Evolutionary conservation across 129 eudicot genomes (phyloP), one percentile per base, ranked within the genome.

Genomic region (Arctium lappa): DNA sequence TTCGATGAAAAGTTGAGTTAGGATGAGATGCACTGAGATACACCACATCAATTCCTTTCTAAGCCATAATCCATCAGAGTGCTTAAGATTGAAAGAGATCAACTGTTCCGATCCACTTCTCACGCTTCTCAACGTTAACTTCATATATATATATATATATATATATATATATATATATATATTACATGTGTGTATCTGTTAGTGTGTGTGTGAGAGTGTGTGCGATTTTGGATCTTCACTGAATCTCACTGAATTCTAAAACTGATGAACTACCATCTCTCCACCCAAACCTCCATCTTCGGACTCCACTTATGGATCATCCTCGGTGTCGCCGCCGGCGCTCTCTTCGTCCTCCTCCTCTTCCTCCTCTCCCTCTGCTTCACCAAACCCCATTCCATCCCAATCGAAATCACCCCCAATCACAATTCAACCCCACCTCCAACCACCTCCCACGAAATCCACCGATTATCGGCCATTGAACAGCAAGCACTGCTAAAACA

Each of bases 291-390:
- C 79, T 87, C 91, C 37, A 83, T 91, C 36, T 89, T 91, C 73
- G 92, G 91, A 0, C 90, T 91, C 8, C 82, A 87, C 22, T 73
- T 87, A 80, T 91, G 92, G 92, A 81, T 89, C 68, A 81, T 91
- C 10, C 48, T 89, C 11, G 92, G 92, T 9, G 79, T 91, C 33
- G 80, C 85, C 44, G 87, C 84, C 68, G 95, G 95, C 42, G 86
- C 91, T 18, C 71, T 84, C 38, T 80, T 91, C 80, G 91, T 91
- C 68, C 86, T 91, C 74, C 74, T 87, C 40, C 88, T 91, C 27
- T 89, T 91, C 70, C 84, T 91, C 38, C 77, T 87, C 76, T 91
- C 92, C 42, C 88, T 91, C 71, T 91, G 92, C 72, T 29, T 85
- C 86, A 85, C 89, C 81, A 80, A 70, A 63, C 12, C 34, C 37